Percentiles rank a stretch among this genome's conserved stretches.
phyloP scores from a whole-genome alignment of 2,329 filamentous ascomycete species.

The Penicillium psychrosexuale region DNA sequence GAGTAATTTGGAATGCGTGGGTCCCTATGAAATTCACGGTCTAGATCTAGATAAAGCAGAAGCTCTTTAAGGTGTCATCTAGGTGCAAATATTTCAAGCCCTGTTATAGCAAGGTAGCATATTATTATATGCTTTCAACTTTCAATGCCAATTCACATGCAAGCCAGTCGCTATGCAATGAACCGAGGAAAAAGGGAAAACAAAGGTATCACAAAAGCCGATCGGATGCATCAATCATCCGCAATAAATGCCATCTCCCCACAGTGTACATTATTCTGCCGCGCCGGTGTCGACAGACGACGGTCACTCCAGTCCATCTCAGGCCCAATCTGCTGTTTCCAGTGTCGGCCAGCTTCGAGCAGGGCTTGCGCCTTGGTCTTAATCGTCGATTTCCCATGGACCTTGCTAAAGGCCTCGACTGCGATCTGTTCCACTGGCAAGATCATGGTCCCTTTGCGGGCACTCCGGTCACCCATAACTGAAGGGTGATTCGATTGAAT shows the following conservation, averaged over 20 bases:
- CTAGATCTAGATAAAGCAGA: not conserved
- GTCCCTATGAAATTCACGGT: not conserved
- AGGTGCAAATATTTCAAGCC: not conserved
- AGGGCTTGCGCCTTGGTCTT: slow-evolving; percentile 48
- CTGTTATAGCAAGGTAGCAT: not conserved
- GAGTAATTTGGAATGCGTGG: not conserved
- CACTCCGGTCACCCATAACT: not conserved
- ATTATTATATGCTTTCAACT: not conserved
- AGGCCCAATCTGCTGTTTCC: slow-evolving; percentile 52
- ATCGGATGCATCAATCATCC: slow-evolving; percentile 15
- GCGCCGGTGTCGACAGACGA: slow-evolving; percentile 52
- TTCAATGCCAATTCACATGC: not conserved
- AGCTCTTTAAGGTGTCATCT: not conserved
- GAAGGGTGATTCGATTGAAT: not conserved
- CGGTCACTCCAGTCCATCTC: slow-evolving; percentile 54
- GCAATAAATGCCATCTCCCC: slow-evolving; percentile 48
- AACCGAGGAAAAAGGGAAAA: not conserved
- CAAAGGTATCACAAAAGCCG: not conserved
- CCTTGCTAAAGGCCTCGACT: slow-evolving; percentile 42
- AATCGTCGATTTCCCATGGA: slow-evolving; percentile 42
- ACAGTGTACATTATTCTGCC: slow-evolving; percentile 50
- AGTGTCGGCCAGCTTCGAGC: slow-evolving; percentile 46
- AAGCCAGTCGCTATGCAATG: not conserved
- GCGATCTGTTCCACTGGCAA: slow-evolving; percentile 35
- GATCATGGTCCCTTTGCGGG: slow-evolving; percentile 33